phyloP scores from a whole-genome alignment of 2,329 filamentous ascomycete species.

The Macrophomina tecta region DNA sequence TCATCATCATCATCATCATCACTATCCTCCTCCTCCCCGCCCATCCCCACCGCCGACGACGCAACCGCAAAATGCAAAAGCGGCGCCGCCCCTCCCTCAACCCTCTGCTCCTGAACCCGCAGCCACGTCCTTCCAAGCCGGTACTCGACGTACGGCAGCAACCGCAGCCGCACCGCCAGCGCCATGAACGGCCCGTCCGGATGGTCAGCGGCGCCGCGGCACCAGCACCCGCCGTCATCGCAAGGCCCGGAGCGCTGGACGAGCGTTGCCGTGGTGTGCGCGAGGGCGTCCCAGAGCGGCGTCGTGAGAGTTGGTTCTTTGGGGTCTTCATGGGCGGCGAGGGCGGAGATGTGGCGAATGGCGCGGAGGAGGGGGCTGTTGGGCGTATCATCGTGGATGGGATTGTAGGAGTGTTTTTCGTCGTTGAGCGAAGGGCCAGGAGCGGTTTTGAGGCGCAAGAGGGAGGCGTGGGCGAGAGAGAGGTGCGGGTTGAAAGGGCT shows the following conservation, averaged over 20 bases:
- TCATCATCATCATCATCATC: not conserved
- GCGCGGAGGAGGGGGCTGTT: not conserved
- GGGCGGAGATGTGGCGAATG: not conserved
- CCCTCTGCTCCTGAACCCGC: not conserved
- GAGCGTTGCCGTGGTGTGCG: not conserved
- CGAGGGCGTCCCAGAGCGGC: conserved; percentile 4
- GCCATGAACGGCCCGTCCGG: not conserved
- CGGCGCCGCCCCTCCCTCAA: conserved; percentile 33
- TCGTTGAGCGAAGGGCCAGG: not conserved
- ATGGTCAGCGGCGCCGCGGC: conserved; percentile 9
- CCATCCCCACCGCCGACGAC: not conserved
- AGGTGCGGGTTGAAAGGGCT: conserved; percentile 9
- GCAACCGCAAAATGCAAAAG: conserved; percentile 5
- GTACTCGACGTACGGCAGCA: not conserved
- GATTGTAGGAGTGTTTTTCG: no score
- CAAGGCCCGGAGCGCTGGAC: not conserved
- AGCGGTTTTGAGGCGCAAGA: conserved; percentile 5
- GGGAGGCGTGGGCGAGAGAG: conserved; percentile 14
- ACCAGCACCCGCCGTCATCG: not conserved
- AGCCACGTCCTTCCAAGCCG: conserved; percentile 1
- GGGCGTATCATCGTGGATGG: not conserved
- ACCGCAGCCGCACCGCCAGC: not conserved
- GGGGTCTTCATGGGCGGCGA: not conserved
- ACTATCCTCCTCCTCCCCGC: not conserved
- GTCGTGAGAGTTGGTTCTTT: not conserved